These are phyloP conservation scores for Blastomyces gilchristii DNA, from an alignment of 2,329 filamentous ascomycete species.

Conservation along the genomic window DNA sequence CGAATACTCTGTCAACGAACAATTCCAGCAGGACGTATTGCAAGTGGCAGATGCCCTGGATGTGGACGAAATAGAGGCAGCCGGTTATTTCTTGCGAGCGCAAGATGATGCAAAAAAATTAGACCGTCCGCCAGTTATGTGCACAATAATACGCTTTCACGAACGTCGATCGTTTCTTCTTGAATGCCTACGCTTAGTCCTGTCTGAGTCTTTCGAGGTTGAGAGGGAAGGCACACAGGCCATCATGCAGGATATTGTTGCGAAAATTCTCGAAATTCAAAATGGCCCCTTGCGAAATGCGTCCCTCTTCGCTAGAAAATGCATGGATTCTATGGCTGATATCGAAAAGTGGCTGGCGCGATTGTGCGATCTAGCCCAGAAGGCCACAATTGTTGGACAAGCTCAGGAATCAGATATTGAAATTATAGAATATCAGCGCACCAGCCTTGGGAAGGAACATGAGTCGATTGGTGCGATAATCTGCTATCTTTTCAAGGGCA, in stretches of 20 bases:
- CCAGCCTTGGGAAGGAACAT: conserved; percentile 78
- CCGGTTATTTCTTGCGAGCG: conserved; percentile 63
- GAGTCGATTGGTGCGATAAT: conserved; percentile 77
- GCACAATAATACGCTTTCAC: conserved; percentile 79
- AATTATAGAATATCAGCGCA: conserved; percentile 67
- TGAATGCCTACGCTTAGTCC: conserved; percentile 69
- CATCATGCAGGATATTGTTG: conserved; percentile 47
- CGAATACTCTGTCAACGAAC: conserved; percentile 71
- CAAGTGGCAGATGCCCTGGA: conserved; percentile 80
- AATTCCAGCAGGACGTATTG: conserved; percentile 74
- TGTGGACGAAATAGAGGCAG: conserved; percentile 79
- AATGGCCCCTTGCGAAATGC: conserved; percentile 39
- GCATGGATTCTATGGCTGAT: conserved; percentile 62
- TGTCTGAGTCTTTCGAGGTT: conserved; percentile 56
- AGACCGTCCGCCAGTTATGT: conserved; percentile 63
- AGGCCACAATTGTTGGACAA: conserved; percentile 63
- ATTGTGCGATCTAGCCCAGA: conserved; percentile 65
- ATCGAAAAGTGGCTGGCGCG: conserved; percentile 68
- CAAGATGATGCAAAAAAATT: conserved; percentile 58
- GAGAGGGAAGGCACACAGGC: conserved; percentile 47
- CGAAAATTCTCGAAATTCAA: conserved; percentile 50
- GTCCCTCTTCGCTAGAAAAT: conserved; percentile 60
- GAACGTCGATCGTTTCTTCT: conserved; percentile 72
- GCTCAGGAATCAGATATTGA: conserved; percentile 56
- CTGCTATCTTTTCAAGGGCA: conserved; percentile 65